Evolutionary conservation across 202 grass and related monocot species (phyloP).

Genomic region (Elaeis oleifera): DNA sequence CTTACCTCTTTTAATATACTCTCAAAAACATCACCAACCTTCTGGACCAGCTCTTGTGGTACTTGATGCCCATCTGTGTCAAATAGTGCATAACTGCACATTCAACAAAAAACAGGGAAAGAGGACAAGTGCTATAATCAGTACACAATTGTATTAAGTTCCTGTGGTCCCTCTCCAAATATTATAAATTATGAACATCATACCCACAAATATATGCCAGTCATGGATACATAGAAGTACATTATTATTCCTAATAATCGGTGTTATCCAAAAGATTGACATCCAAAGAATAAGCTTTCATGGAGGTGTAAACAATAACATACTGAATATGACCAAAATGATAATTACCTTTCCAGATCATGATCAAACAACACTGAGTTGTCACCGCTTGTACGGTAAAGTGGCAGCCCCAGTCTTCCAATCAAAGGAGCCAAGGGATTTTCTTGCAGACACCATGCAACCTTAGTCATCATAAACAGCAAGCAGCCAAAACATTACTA

Average conservation of each 20-base stretch:
- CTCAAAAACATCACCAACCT: constrained; percentile 87
- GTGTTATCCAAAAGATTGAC: too few species aligned
- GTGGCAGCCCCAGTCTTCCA: constrained; percentile 81
- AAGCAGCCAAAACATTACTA: background rate
- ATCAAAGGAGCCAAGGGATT: constrained; percentile 93
- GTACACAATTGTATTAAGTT: too few species aligned
- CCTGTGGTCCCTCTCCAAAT: too few species aligned
- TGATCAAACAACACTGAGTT: constrained; percentile 92
- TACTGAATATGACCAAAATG: background rate
- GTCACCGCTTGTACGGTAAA: constrained; percentile 92
- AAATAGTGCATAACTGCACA: constrained; percentile 85
- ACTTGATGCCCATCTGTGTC: constrained; percentile 74
- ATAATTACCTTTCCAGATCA: constrained; percentile 82
- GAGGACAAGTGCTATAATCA: constrained; percentile 5
- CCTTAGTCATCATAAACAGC: constrained; percentile 37
- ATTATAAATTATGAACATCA: too few species aligned
- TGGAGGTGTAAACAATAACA: too few species aligned
- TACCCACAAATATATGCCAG: too few species aligned
- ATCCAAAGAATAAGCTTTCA: too few species aligned
- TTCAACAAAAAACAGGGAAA: constrained; percentile 15
- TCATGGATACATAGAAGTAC: too few species aligned
- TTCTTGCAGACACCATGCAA: constrained; percentile 94
- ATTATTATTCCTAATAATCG: too few species aligned
- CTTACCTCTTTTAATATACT: constrained; percentile 79
- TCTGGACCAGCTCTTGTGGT: constrained; percentile 75